Percentiles rank a stretch among this genome's conserved stretches.
phyloP scores from a whole-genome alignment of 1,284 basidiomycete genomes.

The Irpex sp. region DNA sequence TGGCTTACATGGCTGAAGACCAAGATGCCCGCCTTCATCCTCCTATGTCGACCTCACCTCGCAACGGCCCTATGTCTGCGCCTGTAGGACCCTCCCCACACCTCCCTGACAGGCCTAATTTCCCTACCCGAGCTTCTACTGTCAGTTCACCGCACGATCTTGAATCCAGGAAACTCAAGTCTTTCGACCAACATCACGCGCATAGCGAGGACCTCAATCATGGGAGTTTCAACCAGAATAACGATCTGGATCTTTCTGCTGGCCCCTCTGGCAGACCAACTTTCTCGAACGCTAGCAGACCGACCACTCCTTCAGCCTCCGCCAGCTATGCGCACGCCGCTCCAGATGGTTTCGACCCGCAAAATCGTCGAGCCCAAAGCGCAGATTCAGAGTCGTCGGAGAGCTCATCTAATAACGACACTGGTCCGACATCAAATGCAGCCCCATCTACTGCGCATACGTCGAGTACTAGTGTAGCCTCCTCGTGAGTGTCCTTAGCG shows the following conservation, averaged over 20 bases:
- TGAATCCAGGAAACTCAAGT: slow-evolving; percentile 41
- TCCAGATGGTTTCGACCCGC: slow-evolving; percentile 45
- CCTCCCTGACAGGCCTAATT: slow-evolving; percentile 44
- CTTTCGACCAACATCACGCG: slow-evolving; percentile 42
- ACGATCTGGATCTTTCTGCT: slow-evolving; percentile 20
- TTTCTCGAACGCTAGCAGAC: slow-evolving; percentile 47
- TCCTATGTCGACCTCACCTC: slow-evolving; percentile 17
- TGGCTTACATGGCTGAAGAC: slow-evolving; percentile 30
- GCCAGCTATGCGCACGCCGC: slow-evolving; percentile 42
- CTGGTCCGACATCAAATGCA: slow-evolving; percentile 39
- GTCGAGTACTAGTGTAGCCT: slow-evolving; percentile 22
- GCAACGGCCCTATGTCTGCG: slow-evolving; percentile 19
- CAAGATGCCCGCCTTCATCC: slow-evolving; percentile 20
- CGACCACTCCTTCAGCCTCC: slow-evolving; percentile 51
- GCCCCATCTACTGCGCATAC: slow-evolving; percentile 42
- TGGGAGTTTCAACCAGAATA: slow-evolving; percentile 24
- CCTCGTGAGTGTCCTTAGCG: slow-evolving; percentile 24
- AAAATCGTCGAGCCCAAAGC: slow-evolving; percentile 39
- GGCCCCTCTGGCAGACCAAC: slow-evolving; percentile 35
- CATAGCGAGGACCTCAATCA: slow-evolving; percentile 75
- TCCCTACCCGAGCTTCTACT: slow-evolving; percentile 62
- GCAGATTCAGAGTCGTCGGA: slow-evolving; percentile 48
- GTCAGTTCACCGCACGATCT: slow-evolving; percentile 48
- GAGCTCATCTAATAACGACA: slow-evolving; percentile 38
- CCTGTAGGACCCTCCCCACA: slow-evolving; percentile 26